A percentile compares a stretch with the other conserved stretches of the same genome.
Evolutionary conservation across 768 basidiomycete species (phyloP).

Genomic region (Amanita pseudoporphyria): DNA sequence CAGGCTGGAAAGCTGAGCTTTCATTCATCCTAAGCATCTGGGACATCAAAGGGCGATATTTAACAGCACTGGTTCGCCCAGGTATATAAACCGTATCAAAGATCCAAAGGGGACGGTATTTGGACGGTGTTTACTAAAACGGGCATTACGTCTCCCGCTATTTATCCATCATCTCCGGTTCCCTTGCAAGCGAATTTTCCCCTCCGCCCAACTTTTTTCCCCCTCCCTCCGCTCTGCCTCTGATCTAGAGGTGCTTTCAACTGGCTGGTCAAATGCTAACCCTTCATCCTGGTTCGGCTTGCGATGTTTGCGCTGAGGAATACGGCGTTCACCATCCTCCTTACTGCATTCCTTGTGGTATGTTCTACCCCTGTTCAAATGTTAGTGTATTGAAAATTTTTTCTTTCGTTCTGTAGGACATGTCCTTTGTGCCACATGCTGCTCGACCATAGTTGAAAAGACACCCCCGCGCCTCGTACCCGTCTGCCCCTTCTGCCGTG

Average conservation of each 20-base stretch:
- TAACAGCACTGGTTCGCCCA: not conserved
- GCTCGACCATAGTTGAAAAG: conserved; percentile 76
- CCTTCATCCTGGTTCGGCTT: conserved; percentile 71
- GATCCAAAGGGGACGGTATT: not conserved
- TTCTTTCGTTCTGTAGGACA: conserved; percentile 46
- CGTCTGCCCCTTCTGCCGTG: conserved; percentile 80
- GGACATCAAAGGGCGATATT: not conserved
- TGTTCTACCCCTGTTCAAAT: conserved; percentile 19
- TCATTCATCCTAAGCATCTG: not conserved
- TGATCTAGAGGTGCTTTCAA: conserved; percentile 32
- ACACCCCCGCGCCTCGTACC: conserved; percentile 60
- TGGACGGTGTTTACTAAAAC: conserved; percentile 6
- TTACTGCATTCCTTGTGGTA: conserved; percentile 78
- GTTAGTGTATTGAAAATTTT: conserved; percentile 12
- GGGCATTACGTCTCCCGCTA: conserved; percentile 32
- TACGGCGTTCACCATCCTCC: conserved; percentile 66
- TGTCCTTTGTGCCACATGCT: conserved; percentile 69
- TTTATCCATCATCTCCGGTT: conserved; percentile 34
- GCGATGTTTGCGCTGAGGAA: conserved; percentile 88
- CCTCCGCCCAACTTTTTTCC: conserved; percentile 30
- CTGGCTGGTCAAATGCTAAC: conserved; percentile 62
- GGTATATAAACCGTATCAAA: not conserved
- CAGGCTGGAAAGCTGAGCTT: not conserved
- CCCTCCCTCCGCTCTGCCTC: conserved; percentile 27
- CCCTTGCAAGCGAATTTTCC: conserved; percentile 28